phyloP scores from a whole-genome alignment of 495 filamentous ascomycete genomes.

The Neurospora sp. region DNA sequence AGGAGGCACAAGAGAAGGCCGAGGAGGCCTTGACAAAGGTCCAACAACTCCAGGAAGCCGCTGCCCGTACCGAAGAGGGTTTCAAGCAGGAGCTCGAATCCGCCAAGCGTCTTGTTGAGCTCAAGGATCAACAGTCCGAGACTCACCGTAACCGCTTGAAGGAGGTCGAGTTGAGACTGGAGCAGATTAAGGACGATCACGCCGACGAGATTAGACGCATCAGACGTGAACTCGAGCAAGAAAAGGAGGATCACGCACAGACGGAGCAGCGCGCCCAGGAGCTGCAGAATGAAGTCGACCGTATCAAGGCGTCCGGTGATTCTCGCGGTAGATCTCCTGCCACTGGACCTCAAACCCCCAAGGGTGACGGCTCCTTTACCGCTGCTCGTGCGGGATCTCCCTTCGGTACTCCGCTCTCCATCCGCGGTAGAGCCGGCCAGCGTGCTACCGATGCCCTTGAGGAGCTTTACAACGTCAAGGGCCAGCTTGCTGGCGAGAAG shows the following conservation, averaged over 20 bases:
- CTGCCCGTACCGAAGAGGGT: conserved; percentile 64
- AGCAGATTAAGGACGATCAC: conserved; percentile 69
- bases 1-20: conserved; percentile 75
- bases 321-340: conserved; percentile 18
- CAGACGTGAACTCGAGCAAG: conserved; percentile 71
- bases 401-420: conserved; percentile 43
- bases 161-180: conserved; percentile 67
- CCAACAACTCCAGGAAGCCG: conserved; percentile 75
- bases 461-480: conserved; percentile 44
- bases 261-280: conserved; percentile 62
- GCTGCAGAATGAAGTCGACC: conserved; percentile 62
- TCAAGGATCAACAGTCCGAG: conserved; percentile 73
- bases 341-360: conserved; percentile 49
- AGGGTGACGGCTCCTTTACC: conserved; percentile 39
- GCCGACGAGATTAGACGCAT: conserved; percentile 71
- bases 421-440: conserved; percentile 33
- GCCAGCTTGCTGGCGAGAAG: conserved; percentile 50
- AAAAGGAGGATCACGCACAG: conserved; percentile 58
- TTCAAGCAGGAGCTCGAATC: conserved; percentile 77
- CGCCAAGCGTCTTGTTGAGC: conserved; percentile 65
- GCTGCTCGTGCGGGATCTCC: conserved; percentile 35
- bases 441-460: conserved; percentile 43
- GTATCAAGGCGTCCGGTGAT: conserved; percentile 40
- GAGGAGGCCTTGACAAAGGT: conserved; percentile 74
- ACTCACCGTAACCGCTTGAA: conserved; percentile 72